Evolutionary conservation across 768 basidiomycete species (phyloP), one percentile per base, ranked within the genome.

Genomic region (Austroboletus eburneus): DNA sequence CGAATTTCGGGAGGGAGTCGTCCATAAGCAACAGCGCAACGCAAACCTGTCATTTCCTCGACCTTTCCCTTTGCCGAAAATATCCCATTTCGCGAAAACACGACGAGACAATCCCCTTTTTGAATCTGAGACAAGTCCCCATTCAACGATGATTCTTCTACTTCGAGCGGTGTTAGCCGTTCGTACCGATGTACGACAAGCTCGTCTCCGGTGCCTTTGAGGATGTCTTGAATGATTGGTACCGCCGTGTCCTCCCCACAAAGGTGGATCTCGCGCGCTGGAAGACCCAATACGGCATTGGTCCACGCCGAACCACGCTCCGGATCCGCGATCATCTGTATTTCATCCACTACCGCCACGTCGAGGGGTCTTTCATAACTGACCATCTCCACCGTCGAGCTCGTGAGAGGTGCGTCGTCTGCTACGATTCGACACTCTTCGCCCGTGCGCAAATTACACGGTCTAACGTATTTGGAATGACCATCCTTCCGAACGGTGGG

Each of bases 161-260:
- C 76, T 2, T 60, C 61, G n/a, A 99, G 73, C 2, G 94, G 93
- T 3, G 90, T 85, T 12, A 99, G 78, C 6, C 96, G 87, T 49
- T 92, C 66, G 64, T 98, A 97, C n/a, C 78, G 77, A 50, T 86
- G 77, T 25, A 99, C 68, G 39, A 83, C 71, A 32, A 96, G 57
- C 43, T 88, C 81, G 62, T 99, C 96, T 6, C 91, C 92, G 0
- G 88, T 85, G 34, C 82, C 75, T 35, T 73, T 71, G n/a, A 90
- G 69, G 45, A 98, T 66, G 7, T 71, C 68, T 61, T 77, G 57
- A 10, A 98, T 72, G n/a, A 98, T 65, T 1, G 86, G 86, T 9
- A 98, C 81, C 0, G 87, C 93, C 3, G 87, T 85, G 56, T 91
- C 92, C 64, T 99, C 96, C 4, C 96, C 96, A 59, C 96, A 98